A percentile compares a stretch with the other conserved stretches of the same genome.
Conservation (phyloP, 805 yeast genomes). For the Alloascoidea africana region DNA sequence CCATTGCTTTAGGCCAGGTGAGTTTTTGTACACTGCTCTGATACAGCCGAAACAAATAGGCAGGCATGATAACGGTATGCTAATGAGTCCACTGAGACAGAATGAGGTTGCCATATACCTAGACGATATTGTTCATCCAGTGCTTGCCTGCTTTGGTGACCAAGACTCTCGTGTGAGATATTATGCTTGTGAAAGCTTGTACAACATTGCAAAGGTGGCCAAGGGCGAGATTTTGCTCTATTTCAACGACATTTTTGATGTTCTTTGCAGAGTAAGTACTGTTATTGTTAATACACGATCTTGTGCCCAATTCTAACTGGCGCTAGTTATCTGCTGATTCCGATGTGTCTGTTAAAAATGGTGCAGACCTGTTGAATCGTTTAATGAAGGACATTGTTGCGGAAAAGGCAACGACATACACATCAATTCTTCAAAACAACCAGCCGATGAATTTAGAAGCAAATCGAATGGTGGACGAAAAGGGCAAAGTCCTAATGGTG, state of each 20-base stretch:
- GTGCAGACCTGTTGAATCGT: constrained; percentile 85
- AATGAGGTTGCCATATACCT: constrained; percentile 72
- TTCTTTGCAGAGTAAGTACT: constrained; percentile 44
- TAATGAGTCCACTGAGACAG: too few species aligned
- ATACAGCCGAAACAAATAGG: too few species aligned
- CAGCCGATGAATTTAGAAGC: constrained; percentile 10
- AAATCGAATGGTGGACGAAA: neutral
- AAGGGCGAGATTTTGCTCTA: constrained; percentile 85
- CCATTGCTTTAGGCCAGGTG: constrained; percentile 70
- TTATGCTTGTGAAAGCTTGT: constrained; percentile 91
- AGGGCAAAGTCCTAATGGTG: neutral
- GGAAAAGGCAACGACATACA: constrained; percentile 82
- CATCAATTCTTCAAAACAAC: constrained; percentile 48
- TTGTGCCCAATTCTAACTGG: neutral
- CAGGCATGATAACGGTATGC: too few species aligned
- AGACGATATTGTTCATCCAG: constrained; percentile 82
- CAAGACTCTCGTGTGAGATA: constrained; percentile 95
- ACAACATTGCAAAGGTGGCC: constrained; percentile 92
- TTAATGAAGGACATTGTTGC: constrained; percentile 88
- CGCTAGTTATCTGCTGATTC: constrained; percentile 65
- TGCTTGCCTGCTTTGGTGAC: constrained; percentile 89
- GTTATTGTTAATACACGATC: neutral
- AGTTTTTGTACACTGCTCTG: too few species aligned
- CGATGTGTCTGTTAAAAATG: constrained; percentile 84
- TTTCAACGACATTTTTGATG: constrained; percentile 92